phyloP scores from a whole-genome alignment of 2,329 filamentous ascomycete species.

The Penicillium fuscoglaucum region DNA sequence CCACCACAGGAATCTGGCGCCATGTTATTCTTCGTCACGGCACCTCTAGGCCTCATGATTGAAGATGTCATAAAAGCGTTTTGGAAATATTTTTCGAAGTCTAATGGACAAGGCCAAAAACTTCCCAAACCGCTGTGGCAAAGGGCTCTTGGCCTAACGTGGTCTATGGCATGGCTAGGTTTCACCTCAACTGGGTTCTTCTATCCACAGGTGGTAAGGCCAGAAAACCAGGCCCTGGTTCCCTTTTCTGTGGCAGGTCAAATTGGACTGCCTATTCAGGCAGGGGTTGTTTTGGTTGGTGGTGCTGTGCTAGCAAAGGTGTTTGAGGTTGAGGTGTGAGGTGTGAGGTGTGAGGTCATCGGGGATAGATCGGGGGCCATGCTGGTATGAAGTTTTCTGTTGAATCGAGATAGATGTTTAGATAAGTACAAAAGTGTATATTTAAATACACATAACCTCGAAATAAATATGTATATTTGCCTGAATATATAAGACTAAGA shows the following conservation, averaged over 20 bases:
- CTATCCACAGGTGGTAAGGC: constrained; percentile 4
- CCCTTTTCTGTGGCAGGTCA: constrained; percentile 1
- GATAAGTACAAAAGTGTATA: not conserved
- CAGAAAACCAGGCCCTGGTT: constrained; percentile 7
- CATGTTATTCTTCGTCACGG: constrained; percentile 27
- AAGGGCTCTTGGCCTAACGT: constrained; percentile 5
- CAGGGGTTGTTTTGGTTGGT: constrained; percentile 2
- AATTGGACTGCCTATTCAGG: constrained; percentile 4
- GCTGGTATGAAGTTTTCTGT: not conserved
- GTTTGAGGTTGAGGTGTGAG: constrained; percentile 13
- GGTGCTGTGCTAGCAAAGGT: constrained; percentile 6
- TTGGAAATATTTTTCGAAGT: constrained; percentile 7
- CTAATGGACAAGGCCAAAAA: not conserved
- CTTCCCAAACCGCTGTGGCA: constrained; percentile 7
- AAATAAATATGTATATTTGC: not conserved
- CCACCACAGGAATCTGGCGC: constrained; percentile 20
- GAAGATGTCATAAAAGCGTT: constrained; percentile 29
- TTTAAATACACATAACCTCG: too few relatives aligned
- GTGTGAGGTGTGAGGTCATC: not conserved
- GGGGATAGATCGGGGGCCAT: not conserved
- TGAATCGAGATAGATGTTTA: not conserved
- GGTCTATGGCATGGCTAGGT: constrained; percentile 11
- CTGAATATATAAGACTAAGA: not conserved
- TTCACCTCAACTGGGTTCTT: constrained; percentile 12
- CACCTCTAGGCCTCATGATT: constrained; percentile 29